These are phyloP conservation scores for Yamadazyma laniorum DNA, from an alignment of 805 yeast species.

Conservation along the genomic window DNA sequence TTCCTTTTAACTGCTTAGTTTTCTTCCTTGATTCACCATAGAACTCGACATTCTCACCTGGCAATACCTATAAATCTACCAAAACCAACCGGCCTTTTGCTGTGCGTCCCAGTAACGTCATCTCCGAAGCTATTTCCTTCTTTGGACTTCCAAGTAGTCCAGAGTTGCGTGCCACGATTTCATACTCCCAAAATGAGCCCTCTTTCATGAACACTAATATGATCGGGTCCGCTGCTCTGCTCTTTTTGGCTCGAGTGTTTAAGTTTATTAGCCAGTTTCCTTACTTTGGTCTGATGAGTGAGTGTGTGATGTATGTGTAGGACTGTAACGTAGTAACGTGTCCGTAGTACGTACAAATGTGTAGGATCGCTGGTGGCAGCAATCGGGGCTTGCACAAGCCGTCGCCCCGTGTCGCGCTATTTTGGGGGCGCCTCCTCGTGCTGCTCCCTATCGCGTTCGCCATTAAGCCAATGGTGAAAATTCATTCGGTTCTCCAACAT, in stretches of 20 bases:
- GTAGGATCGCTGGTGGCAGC: neutral
- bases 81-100: no score
- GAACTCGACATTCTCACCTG: no score
- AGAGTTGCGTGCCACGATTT: conserved; percentile 1
- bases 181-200: conserved; percentile 8
- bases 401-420: neutral
- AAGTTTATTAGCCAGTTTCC: conserved; percentile 6
- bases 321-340: neutral
- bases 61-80: no score
- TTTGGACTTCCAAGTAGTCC: neutral
- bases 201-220: conserved; percentile 6
- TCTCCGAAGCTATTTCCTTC: neutral
- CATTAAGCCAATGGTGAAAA: no score
- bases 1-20: conserved; percentile 1
- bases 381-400: neutral
- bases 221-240: conserved; percentile 6
- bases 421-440: neutral
- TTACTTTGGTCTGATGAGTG: conserved; percentile 9
- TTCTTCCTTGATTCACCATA: conserved; percentile 3
- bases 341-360: neutral
- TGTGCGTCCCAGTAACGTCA: no score
- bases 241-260: conserved; percentile 1
- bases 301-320: neutral
- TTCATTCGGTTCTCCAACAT: neutral
- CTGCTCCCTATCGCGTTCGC: neutral